Conservation (phyloP, 352 stramenopile species). For the Phytophthora pseudosyringae region DNA sequence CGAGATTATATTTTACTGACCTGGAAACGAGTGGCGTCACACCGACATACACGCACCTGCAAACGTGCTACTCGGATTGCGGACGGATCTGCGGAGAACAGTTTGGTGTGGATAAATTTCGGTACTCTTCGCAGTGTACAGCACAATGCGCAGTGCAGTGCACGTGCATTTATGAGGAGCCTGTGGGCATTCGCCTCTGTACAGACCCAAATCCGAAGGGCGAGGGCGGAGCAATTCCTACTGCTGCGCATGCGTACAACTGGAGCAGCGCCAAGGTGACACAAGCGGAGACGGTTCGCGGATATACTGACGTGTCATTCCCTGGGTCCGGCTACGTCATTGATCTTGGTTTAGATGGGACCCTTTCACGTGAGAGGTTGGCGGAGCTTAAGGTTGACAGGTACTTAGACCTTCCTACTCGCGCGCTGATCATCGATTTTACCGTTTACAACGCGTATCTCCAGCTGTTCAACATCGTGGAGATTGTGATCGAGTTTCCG, state of each 20-base stretch:
- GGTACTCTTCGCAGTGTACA: conserved; percentile 52
- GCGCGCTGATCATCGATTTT: conserved; percentile 66
- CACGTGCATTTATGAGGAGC: conserved; percentile 75
- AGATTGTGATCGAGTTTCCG: conserved; percentile 70
- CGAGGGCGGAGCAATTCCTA: conserved; percentile 34
- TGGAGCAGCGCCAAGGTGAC: conserved; percentile 47
- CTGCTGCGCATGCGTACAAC: conserved; percentile 57
- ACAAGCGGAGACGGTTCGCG: conserved; percentile 22
- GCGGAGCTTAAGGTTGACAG: conserved; percentile 44
- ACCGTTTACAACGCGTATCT: conserved; percentile 73
- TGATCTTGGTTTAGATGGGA: conserved; percentile 50
- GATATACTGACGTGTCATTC: conserved; percentile 49
- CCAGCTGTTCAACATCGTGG: conserved; percentile 68
- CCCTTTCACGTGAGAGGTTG: conserved; percentile 33
- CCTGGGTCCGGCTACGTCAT: conserved; percentile 69
- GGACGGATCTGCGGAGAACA: conserved; percentile 44
- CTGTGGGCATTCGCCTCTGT: conserved; percentile 51
- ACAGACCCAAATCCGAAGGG: conserved; percentile 61
- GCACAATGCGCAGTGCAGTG: conserved; percentile 59
- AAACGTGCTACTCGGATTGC: conserved; percentile 65
- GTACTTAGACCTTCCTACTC: conserved; percentile 68
- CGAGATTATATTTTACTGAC: conserved; percentile 55
- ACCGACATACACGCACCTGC: conserved; percentile 57
- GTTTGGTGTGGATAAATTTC: conserved; percentile 66
- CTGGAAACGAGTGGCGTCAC: conserved; percentile 27